These are phyloP conservation scores for Sporothrix pseudoabietina DNA, from an alignment of 2,329 filamentous ascomycete species.

Conservation along the genomic window DNA sequence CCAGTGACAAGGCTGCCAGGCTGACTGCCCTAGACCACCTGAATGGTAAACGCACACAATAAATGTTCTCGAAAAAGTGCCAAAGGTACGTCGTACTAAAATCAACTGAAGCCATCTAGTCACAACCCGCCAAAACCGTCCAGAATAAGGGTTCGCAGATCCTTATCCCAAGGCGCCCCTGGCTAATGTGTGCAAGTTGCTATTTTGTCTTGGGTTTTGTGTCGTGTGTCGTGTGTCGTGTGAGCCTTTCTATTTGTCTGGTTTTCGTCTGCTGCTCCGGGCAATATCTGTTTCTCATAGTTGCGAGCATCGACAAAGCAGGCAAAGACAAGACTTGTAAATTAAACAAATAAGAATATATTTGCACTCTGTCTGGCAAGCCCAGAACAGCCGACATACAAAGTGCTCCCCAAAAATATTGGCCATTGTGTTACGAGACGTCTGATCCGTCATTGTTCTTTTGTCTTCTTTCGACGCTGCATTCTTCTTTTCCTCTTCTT, in stretches of 20 bases:
- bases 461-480: not conserved
- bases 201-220: not conserved
- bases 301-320: not conserved
- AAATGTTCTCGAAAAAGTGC: not conserved
- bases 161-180: slow-evolving; percentile 7
- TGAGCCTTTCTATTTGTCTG: not conserved
- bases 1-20: not conserved
- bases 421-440: not conserved
- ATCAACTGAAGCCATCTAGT: not conserved
- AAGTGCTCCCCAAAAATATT: not conserved
- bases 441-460: not conserved
- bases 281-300: not conserved
- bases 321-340: not conserved
- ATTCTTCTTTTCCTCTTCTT: not conserved
- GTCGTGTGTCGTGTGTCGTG: not conserved
- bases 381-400: not conserved
- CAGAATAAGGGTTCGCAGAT: slow-evolving; percentile 20
- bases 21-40: not conserved
- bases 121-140: not conserved
- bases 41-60: not conserved
- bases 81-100: not conserved
- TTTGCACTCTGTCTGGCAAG: not conserved
- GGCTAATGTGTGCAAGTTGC: not conserved
- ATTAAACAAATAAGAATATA: not conserved
- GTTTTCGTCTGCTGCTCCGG: not conserved